phyloP scores from a whole-genome alignment of 441 rosid species.

The Populus trichocarpa region DNA sequence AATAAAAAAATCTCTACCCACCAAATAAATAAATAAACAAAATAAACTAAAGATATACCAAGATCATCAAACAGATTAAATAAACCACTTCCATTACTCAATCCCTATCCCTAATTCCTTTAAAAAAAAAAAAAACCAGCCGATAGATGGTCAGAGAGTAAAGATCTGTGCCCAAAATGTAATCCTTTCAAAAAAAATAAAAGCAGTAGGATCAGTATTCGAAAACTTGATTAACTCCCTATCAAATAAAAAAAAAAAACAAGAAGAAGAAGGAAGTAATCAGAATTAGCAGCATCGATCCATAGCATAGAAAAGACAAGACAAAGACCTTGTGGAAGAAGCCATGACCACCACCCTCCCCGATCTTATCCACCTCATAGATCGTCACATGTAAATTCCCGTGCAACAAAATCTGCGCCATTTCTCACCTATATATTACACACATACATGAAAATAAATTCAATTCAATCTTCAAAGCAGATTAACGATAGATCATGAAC shows the following conservation, averaged over 20 bases:
- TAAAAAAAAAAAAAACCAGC: background rate
- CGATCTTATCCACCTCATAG: slow-evolving; percentile 71
- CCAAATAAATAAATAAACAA: too few relatives aligned
- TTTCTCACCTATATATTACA: slow-evolving; percentile 40
- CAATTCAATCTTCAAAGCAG: background rate
- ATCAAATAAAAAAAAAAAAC: background rate
- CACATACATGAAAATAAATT: background rate
- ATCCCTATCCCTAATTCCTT: background rate
- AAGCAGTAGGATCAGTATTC: background rate
- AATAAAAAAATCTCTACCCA: background rate
- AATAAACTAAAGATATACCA: background rate
- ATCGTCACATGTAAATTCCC: slow-evolving; percentile 87
- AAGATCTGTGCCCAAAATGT: background rate
- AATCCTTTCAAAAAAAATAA: background rate
- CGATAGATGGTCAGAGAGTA: background rate
- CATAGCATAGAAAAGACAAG: background rate
- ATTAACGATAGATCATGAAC: background rate
- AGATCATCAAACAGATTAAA: background rate
- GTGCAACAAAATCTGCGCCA: slow-evolving; percentile 76
- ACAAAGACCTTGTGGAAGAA: slow-evolving; percentile 65
- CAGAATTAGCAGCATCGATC: background rate
- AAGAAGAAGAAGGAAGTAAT: background rate
- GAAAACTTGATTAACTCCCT: background rate
- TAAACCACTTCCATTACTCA: background rate
- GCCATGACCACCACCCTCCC: slow-evolving; percentile 36